These are phyloP conservation scores for Xylariaceae sp. DNA, from an alignment of 2,329 filamentous ascomycete species.

Conservation along the genomic window DNA sequence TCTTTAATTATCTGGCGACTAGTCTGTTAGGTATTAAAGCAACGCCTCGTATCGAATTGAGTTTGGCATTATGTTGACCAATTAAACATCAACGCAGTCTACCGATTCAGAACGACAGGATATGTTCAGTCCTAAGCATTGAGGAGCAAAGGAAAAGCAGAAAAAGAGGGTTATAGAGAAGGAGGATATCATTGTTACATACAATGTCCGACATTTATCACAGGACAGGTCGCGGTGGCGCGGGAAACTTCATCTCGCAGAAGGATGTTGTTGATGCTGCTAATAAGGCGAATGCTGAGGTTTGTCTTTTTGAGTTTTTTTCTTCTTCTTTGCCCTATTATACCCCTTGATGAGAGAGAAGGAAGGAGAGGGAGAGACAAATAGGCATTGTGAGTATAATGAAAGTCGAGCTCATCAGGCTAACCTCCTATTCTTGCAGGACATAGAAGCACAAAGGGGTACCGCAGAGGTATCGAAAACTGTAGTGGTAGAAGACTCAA, in stretches of 20 bases:
- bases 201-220: constrained; percentile 41
- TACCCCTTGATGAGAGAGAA: background rate
- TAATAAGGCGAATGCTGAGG: constrained; percentile 23
- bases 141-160: no score
- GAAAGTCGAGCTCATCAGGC: no score
- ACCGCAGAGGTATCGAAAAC: background rate
- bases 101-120: no score
- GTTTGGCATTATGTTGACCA: no score
- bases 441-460: constrained; percentile 33
- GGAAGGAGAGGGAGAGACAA: background rate
- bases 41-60: no score
- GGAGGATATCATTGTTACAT: background rate
- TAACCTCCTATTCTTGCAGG: no score
- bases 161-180: no score
- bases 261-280: constrained; percentile 46
- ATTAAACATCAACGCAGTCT: no score
- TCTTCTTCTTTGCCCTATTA: background rate
- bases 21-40: no score
- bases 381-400: no score
- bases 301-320: constrained; percentile 19
- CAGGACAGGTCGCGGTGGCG: constrained; percentile 58
- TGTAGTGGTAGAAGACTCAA: constrained; percentile 16
- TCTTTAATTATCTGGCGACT: no score
- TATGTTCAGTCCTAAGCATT: no score
- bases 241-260: constrained; percentile 58